Evolutionary conservation across 2,329 filamentous ascomycete species (phyloP), one percentile per base, ranked within the genome.

Genomic region (Fusarium nematophilum): DNA sequence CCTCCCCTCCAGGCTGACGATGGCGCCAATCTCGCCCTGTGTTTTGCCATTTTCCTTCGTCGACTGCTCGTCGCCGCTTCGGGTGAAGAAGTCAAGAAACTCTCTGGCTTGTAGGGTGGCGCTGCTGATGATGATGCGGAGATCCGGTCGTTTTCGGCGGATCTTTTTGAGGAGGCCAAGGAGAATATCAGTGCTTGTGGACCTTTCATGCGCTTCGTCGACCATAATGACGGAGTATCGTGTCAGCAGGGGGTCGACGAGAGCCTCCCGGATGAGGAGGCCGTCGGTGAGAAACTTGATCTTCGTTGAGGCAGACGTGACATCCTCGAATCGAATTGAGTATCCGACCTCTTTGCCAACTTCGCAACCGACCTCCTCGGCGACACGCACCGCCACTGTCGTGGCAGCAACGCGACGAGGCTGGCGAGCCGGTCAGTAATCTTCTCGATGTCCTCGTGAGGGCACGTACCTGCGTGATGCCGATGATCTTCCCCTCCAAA

Each of bases 271-370:
- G 47, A 99, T 86, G 26, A 99, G 83, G 42, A 99, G 81, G 1
- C 94, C 94, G 77, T 99, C 95, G 1, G 94, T 99, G 61, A 98
- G 79, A 71, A 98, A 98, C 73, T 99, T 97, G 78, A 99, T 94
- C 46, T 86, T 86, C 1, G 95, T 99, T 27, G 86, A 83, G 14
- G 89, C 83, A 15, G 93, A 97, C 5, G 93, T 97, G 62, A 91
- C 86, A 82, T 98, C 94, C 72, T 99, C 94, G 70, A 99, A 90
- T 14, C 87, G 86, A 64, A 98, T 97, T 1, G 92, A 96, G 74
- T 96, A 98, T 48, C 95, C 95, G 18, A 94, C 90, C 72, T 96
- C 90, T 75, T 96, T 92, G 23, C 95, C 95, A 9, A 98, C 73
- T 62, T 93, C 89, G 73, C 91, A 95, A 48, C 88, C 87, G 74